Conservation (phyloP, 805 yeast species). For the Pichia cabralensis region DNA sequence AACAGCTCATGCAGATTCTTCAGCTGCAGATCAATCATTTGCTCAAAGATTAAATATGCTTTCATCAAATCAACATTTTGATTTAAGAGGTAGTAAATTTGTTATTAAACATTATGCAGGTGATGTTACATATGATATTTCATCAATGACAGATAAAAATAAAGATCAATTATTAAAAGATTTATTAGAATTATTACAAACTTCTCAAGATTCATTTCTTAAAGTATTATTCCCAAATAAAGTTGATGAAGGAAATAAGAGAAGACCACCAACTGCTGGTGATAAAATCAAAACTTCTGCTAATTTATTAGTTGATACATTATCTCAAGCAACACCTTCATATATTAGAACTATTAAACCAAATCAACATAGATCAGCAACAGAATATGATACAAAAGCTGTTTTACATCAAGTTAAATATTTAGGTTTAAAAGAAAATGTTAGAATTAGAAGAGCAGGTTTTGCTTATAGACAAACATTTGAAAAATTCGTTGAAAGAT, state of each 20-base stretch:
- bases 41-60: slow-evolving; percentile 85
- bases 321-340: slow-evolving; percentile 87
- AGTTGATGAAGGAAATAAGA: slow-evolving; percentile 56
- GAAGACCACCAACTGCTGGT: slow-evolving; percentile 90
- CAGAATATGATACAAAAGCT: slow-evolving; percentile 79
- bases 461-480: slow-evolving; percentile 96
- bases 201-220: slow-evolving; percentile 61
- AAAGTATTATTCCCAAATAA: slow-evolving; percentile 50
- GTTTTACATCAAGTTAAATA: slow-evolving; percentile 95
- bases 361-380: slow-evolving; percentile 83
- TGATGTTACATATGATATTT: slow-evolving; percentile 87
- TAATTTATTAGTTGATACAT: slow-evolving; percentile 76
- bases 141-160: slow-evolving; percentile 91
- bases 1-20: slow-evolving; percentile 96
- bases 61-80: slow-evolving; percentile 76
- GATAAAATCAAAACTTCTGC: slow-evolving; percentile 92
- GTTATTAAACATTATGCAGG: slow-evolving; percentile 96
- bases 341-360: slow-evolving; percentile 97
- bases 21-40: slow-evolving; percentile 94
- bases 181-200: slow-evolving; percentile 64
- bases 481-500: slow-evolving; percentile 92
- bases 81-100: slow-evolving; percentile 78
- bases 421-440: slow-evolving; percentile 92
- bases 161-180: slow-evolving; percentile 91
- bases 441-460: slow-evolving; percentile 95